phyloP scores from a whole-genome alignment of 495 filamentous ascomycete species.

The Amniculicola lignicola region DNA sequence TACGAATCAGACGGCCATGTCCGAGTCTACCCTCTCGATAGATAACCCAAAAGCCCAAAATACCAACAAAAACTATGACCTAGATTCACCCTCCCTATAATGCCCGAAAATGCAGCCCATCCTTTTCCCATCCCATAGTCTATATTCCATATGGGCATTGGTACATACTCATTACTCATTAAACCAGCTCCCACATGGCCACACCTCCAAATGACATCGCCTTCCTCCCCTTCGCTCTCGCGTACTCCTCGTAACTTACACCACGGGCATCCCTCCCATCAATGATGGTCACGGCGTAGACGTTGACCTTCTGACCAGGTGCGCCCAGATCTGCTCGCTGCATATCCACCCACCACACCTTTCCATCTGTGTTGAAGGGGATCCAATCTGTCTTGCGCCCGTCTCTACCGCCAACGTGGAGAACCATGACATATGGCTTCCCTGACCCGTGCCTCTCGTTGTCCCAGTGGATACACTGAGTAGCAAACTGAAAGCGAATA shows the following conservation, averaged over 20 bases:
- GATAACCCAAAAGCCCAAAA: too few relatives aligned
- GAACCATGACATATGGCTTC: constrained; percentile 60
- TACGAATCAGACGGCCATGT: too few relatives aligned
- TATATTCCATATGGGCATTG: too few relatives aligned
- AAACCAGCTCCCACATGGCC: constrained; percentile 69
- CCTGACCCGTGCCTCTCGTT: constrained; percentile 60
- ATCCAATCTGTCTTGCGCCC: constrained; percentile 65
- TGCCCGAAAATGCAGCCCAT: too few relatives aligned
- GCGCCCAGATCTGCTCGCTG: constrained; percentile 60
- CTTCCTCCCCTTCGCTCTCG: constrained; percentile 55
- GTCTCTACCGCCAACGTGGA: constrained; percentile 63
- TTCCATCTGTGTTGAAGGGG: constrained; percentile 63
- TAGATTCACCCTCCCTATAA: too few relatives aligned
- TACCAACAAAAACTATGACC: too few relatives aligned
- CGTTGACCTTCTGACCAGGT: constrained; percentile 61
- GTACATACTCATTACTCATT: too few relatives aligned
- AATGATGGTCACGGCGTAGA: constrained; percentile 62
- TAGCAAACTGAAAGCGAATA: constrained; percentile 72
- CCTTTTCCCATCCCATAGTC: too few relatives aligned
- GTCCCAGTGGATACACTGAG: constrained; percentile 77
- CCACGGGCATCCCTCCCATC: constrained; percentile 65
- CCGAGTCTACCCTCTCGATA: too few relatives aligned
- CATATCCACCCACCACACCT: constrained; percentile 74
- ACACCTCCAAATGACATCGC: constrained; percentile 62
- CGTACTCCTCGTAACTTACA: constrained; percentile 63